A percentile compares a stretch with the other conserved stretches of the same genome.
These are phyloP conservation scores for Monsonia emarginata DNA, from an alignment of 441 rosid species.

Conservation along the genomic window DNA sequence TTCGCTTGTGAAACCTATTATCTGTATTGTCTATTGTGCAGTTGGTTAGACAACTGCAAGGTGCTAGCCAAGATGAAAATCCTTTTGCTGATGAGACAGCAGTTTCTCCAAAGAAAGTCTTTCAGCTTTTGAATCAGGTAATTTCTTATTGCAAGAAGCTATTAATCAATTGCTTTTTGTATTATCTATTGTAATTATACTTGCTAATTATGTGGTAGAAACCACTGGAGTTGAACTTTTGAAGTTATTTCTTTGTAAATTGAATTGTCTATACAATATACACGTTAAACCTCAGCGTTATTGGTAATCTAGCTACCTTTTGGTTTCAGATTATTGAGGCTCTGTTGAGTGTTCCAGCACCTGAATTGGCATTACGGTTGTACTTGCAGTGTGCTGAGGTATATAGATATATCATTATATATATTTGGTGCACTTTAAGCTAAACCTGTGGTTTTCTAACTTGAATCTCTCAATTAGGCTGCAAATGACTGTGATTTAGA, in stretches of 20 bases:
- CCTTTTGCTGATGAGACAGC: conserved; percentile 84
- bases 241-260: background rate
- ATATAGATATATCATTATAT: conserved; percentile 11
- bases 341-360: conserved; percentile 60
- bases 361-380: conserved; percentile 74
- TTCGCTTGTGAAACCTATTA: conserved; percentile 12
- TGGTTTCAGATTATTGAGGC: conserved; percentile 68
- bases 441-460: conserved; percentile 1
- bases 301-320: conserved; percentile 1
- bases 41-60: conserved; percentile 68
- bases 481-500: conserved; percentile 90
- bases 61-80: conserved; percentile 62
- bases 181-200: background rate
- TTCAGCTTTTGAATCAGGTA: conserved; percentile 86
- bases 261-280: background rate
- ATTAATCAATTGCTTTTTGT: too few relatives aligned
- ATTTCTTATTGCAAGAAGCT: conserved; percentile 1
- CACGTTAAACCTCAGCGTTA: background rate
- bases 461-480: conserved; percentile 46
- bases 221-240: conserved; percentile 6
- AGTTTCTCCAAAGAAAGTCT: conserved; percentile 62
- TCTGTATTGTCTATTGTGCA: conserved; percentile 22
- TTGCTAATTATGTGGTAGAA: conserved; percentile 8
- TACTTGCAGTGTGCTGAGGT: conserved; percentile 99
- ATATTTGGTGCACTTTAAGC: conserved; percentile 13